Base-by-base conservation (phyloP, 164 flowering plant species). In the Piper betle region DNA sequence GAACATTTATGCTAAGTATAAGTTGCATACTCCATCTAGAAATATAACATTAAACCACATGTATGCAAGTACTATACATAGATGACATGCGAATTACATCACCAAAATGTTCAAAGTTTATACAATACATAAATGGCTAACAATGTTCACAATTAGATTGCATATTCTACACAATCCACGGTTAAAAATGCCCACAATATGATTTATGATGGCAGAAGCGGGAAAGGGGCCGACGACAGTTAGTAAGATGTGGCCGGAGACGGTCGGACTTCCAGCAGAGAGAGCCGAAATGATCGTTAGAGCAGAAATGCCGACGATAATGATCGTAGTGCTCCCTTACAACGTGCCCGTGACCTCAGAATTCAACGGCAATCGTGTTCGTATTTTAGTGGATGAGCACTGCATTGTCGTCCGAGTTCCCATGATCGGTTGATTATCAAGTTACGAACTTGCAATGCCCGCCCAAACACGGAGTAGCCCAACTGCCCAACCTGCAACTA, bases 351-450 rank as follows among this genome's bases (percentile, higher is more conserved):
- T 55, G 39, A 55, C 39, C 58, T 20, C 38, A 37, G 58, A 55
- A 33, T 55, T 8, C 25, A 33, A 55, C 58, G 38, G 13, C 1
- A 13, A 37, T 55, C 58, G 58, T 15, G 58, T 55, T 55, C 39
- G 58, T 7, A 10, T 55, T 37, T 55, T 55, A 4, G 58, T 55
- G 58, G 11, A 55, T 7, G 58, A 55, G 38, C 15, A 37, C 38
- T 4, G 38, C 38, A 55, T 55, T 6, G 58, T 55, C 58, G 38
- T 55, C 39, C 39, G 15, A 4, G 39, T 25, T 55, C 58, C 58
- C 33, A 55, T 55, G 58, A 37, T 55, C 58, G 58, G 58, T 18
- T 55, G 58, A 55, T 10, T 4, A 55, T n/a, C n/a, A n/a, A n/a
- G n/a, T n/a, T n/a, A n/a, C n/a, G n/a, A n/a, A n/a, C n/a, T n/a